Base-by-base conservation (phyloP, 2,329 filamentous ascomycete genomes). In the Penicillium sp. region DNA sequence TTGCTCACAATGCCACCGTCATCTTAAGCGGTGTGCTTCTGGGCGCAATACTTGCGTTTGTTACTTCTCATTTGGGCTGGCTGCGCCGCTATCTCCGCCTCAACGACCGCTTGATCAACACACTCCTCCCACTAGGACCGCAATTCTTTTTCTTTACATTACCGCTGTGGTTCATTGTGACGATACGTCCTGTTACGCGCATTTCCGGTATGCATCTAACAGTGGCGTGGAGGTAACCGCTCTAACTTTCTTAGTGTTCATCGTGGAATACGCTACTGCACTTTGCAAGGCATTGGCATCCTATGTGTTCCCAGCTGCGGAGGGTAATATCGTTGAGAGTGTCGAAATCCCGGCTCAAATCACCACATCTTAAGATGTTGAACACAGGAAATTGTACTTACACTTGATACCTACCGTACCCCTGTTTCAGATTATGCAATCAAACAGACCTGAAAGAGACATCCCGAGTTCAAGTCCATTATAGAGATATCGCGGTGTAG, bases 1-100 rank as follows among this genome's bases (percentile, higher is more conserved):
- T 47, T 13, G 37, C 22, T 17, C 43, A 46, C 37, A 28, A 50
- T 40, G 29, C 43, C 31, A 46, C 35, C 21, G 28, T 50, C 13
- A 28, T 50, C 6, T 6, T 47, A 28, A 51, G 49, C 49, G 49
- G 49, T 51, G 49, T 51, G 45, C n/a, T 47, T 19, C 8, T 42
- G 2, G 22, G 33, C 5, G 33, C 22, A 22, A 13, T 45, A 29
- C 43, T 50, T 46, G 35, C 35, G 29, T 41, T 17, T 9, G 10
- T 35, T 28, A 29, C 26, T 42, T 35, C 8, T 31, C 17, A 39
- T 22, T 24, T 41, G 6, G 35, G 34, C n/a, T 32, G 17, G 29
- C 29, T 49, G 37, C 22, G 43, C 37, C 43, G 19, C 43, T 8
- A 17, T 24, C 4, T 40, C 22, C 10, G 7, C 15, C n/a, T 39